Evolutionary conservation across 169 alveolate species (phyloP).

Genomic region (Plasmodium sp.): DNA sequence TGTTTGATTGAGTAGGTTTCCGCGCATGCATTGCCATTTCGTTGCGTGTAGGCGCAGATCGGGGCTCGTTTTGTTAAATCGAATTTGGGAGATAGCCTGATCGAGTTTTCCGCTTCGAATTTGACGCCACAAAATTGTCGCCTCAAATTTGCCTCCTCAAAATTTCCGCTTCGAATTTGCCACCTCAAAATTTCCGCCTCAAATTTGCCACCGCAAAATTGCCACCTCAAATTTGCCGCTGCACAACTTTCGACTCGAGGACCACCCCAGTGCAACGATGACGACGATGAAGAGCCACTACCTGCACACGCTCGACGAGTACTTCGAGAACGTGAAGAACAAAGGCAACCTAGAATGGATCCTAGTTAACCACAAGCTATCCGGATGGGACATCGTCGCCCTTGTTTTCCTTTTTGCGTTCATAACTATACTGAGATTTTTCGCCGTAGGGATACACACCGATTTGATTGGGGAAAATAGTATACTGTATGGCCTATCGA

Average conservation of each 20-base stretch:
- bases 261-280: neutral
- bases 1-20: neutral
- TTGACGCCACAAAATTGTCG: neutral
- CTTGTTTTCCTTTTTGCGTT: constrained; percentile 10
- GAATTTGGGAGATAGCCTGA: neutral
- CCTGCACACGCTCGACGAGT: constrained; percentile 63
- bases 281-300: constrained; percentile 16
- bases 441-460: constrained; percentile 17
- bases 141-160: neutral
- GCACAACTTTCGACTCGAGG: neutral
- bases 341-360: neutral
- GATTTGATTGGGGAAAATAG: constrained; percentile 3
- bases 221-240: neutral
- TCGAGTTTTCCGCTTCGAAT: neutral
- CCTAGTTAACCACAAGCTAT: constrained; percentile 17
- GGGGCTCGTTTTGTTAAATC: neutral
- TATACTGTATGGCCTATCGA: constrained; percentile 21
- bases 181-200: too few species aligned
- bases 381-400: constrained; percentile 8
- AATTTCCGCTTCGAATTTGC: neutral
- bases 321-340: neutral
- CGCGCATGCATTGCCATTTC: neutral
- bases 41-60: neutral
- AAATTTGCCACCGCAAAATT: too few species aligned
- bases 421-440: constrained; percentile 15